These are phyloP conservation scores for Bocquillonia castaneifolia DNA, from an alignment of 441 rosid genomes.

Conservation along the genomic window DNA sequence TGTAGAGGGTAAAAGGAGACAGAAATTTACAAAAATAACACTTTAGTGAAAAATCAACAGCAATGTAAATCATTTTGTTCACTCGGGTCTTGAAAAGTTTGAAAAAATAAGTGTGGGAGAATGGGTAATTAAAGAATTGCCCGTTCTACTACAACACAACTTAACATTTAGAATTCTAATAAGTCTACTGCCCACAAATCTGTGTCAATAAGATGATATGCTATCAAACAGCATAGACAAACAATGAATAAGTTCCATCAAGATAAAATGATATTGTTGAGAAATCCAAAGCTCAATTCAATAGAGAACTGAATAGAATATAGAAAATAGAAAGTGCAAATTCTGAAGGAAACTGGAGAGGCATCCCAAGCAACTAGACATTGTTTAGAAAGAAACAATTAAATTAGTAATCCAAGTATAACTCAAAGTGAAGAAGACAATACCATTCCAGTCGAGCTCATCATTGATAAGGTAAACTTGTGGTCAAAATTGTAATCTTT, in stretches of 20 bases:
- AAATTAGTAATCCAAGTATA: conserved; percentile 6
- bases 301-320: not conserved
- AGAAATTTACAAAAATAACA: too few species aligned
- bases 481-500: conserved; percentile 75
- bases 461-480: conserved; percentile 59
- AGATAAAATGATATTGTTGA: not conserved
- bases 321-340: not conserved
- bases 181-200: too few species aligned
- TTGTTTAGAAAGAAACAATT: not conserved
- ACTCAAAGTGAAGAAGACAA: conserved; percentile 14
- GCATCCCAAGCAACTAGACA: too few species aligned
- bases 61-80: not conserved
- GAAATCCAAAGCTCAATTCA: not conserved
- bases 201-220: not conserved
- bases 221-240: not conserved
- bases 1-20: too few species aligned
- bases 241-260: not conserved
- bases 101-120: not conserved
- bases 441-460: conserved; percentile 61
- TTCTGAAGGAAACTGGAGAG: not conserved
- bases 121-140: not conserved
- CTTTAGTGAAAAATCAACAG: not conserved
- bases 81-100: not conserved
- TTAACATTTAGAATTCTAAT: not conserved
- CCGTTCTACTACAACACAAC: not conserved